Percentiles rank a stretch among this genome's conserved stretches.
Evolutionary conservation across 2,329 filamentous ascomycete genomes (phyloP).

Genomic region (Botrytis fabae): DNA sequence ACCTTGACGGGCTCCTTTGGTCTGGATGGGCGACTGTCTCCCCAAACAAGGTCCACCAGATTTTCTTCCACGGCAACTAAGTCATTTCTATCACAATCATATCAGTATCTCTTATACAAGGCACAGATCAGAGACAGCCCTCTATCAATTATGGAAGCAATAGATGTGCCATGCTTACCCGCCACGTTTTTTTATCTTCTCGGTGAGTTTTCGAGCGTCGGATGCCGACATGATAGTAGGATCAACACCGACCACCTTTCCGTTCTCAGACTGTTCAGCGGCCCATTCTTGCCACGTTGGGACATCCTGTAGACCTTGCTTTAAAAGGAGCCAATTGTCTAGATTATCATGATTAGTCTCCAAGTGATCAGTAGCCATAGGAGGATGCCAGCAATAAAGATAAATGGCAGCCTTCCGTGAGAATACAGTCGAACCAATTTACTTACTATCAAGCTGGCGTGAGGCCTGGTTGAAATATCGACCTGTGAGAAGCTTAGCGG

Average conservation of each 20-base stretch:
- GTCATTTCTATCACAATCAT: constrained; percentile 43
- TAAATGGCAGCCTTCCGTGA: not conserved
- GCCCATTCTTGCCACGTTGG: constrained; percentile 98
- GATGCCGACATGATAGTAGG: constrained; percentile 78
- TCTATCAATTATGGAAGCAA: not conserved
- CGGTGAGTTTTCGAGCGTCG: constrained; percentile 72
- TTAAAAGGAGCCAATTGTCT: constrained; percentile 82
- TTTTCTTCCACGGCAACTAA: constrained; percentile 77
- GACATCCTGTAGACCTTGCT: constrained; percentile 89
- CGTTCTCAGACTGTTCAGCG: constrained; percentile 79
- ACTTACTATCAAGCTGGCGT: constrained; percentile 73
- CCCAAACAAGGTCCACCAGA: constrained; percentile 91
- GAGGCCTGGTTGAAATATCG: constrained; percentile 97
- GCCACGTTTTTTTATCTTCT: constrained; percentile 84
- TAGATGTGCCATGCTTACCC: constrained; percentile 51
- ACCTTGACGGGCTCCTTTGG: constrained; percentile 76
- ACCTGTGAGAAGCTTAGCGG: constrained; percentile 41
- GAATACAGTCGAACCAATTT: not conserved
- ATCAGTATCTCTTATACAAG: constrained; percentile 9
- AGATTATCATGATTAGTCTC: constrained; percentile 21
- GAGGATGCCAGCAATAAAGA: not conserved
- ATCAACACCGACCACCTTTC: constrained; percentile 88
- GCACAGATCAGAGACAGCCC: not conserved
- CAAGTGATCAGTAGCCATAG: not conserved
- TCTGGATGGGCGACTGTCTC: constrained; percentile 65